Conservation (phyloP, 2,329 filamentous ascomycete genomes). For the Aschersonia sp. region DNA sequence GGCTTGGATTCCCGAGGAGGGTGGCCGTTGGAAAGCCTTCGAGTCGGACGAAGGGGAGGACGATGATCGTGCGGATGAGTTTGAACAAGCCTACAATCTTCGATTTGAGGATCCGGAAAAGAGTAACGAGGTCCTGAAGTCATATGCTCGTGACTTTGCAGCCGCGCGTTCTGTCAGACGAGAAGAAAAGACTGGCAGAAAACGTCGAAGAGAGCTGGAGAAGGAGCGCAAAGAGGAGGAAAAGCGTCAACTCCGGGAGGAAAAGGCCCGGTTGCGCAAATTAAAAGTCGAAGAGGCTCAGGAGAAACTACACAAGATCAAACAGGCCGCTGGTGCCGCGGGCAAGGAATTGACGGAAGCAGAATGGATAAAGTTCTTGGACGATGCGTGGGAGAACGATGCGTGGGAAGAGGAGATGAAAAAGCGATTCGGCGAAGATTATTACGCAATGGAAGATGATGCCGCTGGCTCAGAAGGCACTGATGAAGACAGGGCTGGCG, state of each 20-base stretch:
- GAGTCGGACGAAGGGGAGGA: constrained; percentile 88
- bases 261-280: constrained; percentile 71
- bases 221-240: constrained; percentile 63
- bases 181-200: constrained; percentile 63
- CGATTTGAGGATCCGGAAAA: constrained; percentile 86
- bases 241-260: constrained; percentile 60
- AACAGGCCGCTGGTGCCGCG: constrained; percentile 68
- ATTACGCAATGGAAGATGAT: constrained; percentile 64
- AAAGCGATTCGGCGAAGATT: constrained; percentile 75
- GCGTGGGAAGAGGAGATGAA: constrained; percentile 87
- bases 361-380: constrained; percentile 72
- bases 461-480: background rate
- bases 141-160: constrained; percentile 77
- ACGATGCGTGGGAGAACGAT: constrained; percentile 77
- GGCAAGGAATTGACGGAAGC: constrained; percentile 54
- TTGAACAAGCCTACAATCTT: constrained; percentile 88
- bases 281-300: constrained; percentile 86
- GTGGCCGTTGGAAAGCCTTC: constrained; percentile 60
- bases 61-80: constrained; percentile 67
- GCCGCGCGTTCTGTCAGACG: constrained; percentile 72
- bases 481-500: constrained; percentile 12
- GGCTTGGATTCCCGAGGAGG: constrained; percentile 66
- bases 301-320: constrained; percentile 74
- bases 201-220: constrained; percentile 66
- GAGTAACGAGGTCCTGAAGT: constrained; percentile 74